Base-by-base conservation (phyloP, 257 asterid genomes). In the Solanum sitiens region DNA sequence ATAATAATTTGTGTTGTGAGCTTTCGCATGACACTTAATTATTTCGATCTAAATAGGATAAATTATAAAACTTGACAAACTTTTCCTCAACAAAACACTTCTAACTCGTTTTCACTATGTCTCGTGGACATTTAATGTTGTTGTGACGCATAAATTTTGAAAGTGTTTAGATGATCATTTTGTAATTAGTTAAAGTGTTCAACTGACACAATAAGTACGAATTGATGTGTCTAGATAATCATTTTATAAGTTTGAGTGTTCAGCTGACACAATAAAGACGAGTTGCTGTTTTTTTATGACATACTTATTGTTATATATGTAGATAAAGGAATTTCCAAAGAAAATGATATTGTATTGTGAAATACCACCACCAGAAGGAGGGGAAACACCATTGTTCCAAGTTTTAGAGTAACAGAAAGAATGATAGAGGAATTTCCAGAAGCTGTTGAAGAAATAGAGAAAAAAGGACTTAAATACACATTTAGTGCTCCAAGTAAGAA, bases 361-460 rank as follows among this genome's bases (percentile, higher is more conserved):
- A 83, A 89, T 93, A 44, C 95, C 98, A 2, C 94, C 98, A 30
- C 98, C 97, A 3, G 97, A 94, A 90, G 98, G 98, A 0, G 98
- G 98, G 40, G 94, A 95, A 89, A 95, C 98, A 4, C 98, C 98
- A 0, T 91, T 23, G 98, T 94, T 88, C 98, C 98, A 14, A 95
- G 98, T 76, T 95, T 95, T 76, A 87, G 91, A 8, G 97, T 95
- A 45, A 91, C 98, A 0, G 95, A 94, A 86, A 88, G 94, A 32
- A 91, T 94, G 97, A 0, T 93, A 3, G 95, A 95, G 85, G 98
- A 95, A 90, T 94, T 93, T 33, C 98, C 98, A 0, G 97, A 92
- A 88, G 88, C 88, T 40, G 96, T 95, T 25, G 95, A 93, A 90
- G 96, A 94, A 86, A 47, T 94, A 20, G 98, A 95, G 83, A 92